Evolutionary conservation across 805 yeast species (phyloP), one percentile per base, ranked within the genome.

Genomic region (Lipomyces lipofer): DNA sequence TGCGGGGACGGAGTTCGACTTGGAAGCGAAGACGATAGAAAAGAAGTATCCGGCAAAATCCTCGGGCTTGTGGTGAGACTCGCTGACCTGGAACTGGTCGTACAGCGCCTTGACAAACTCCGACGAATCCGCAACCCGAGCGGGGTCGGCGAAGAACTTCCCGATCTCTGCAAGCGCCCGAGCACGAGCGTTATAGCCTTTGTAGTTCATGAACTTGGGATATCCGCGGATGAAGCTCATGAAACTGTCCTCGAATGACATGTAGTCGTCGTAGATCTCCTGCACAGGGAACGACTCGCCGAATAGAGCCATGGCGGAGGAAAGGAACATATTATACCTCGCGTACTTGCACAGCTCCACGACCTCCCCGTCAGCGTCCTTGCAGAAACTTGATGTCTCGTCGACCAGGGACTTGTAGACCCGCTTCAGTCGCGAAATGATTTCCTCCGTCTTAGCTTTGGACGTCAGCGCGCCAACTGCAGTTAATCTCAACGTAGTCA

Each of bases 1-100:
- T 4, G 47, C 51, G 4, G 62, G 62, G 4, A 58, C 45, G 29
- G 48, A 28, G 32, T 58, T 58, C 9, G 63, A 54, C 40, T 54
- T 51, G 17, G 42, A 50, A 9, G 63, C 63, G 36, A 58, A 58
- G 4, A 56, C 19, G 19, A 58, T 52, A 12, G 59, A 54, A 5
- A 58, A 46, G 6, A 53, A 43, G 29, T 58, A 56, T 15, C 57
- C 58, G 7, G 56, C 55, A 10, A 51, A 25, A 30, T 54, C 52
- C 44, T 32, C 47, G 10, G 44, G 30, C 7, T 42, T 25, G 3
- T 27, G 21, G n/a, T 43, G 22, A 5, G 19, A 4, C 22, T 29
- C 47, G 19, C 32, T 29, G 15, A 19, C 27, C 13, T 43, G 15
- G 17, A 27, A 39, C 22, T 22, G 15, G 19, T 25, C 29, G 28